Base-by-base conservation (phyloP, 768 basidiomycete species). In the Boletus rex-veris region DNA sequence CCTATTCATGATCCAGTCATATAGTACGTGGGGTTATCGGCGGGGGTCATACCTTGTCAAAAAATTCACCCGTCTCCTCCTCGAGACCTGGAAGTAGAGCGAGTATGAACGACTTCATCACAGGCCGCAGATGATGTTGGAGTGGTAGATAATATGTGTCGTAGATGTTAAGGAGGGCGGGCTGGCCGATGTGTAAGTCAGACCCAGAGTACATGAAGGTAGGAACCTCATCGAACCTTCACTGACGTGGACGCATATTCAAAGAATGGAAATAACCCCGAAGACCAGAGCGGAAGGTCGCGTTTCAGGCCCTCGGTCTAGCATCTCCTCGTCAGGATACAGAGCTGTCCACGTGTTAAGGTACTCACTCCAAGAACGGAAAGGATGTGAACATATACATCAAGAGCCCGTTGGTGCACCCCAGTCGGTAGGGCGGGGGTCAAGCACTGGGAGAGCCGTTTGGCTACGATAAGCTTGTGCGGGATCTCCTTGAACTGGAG, bases 201-300 rank as follows among this genome's bases (percentile, higher is more conserved):
- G 36, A 52, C 45, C 2, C 36, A 42, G 30, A 30, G 15, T 5
- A 28, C 3, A 41, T 11, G 21, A 31, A 46, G 2, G 1, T 8
- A 28, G 53, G 73, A 47, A 58, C 24, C 14, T 43, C 4, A n/a
- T 48, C 69, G 45, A 26, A 90, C 92, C 80, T 92, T 92, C 53
- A 98, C 94, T 18, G 94, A 94, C n/a, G 95, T 98, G n/a, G 96
- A 88, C 10, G 97, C 93, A 70, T 93, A 98, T 73, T 98, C 93
- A 64, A 98, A 98, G 82, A 98, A 98, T 0, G 97, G 97, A 69
- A 99, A 98, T 6, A 99, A 72, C 7, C 97, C 97, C 5, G 93
- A 87, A 0, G 92, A 93, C 97, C 97, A 99, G 18, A 98, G 76
- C 5, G 89, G 79, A 3, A 99, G 77, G 72, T 99, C 97, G 40